phyloP scores from a whole-genome alignment of 768 basidiomycete genomes.

The Hortiboletus flavorubellus region DNA sequence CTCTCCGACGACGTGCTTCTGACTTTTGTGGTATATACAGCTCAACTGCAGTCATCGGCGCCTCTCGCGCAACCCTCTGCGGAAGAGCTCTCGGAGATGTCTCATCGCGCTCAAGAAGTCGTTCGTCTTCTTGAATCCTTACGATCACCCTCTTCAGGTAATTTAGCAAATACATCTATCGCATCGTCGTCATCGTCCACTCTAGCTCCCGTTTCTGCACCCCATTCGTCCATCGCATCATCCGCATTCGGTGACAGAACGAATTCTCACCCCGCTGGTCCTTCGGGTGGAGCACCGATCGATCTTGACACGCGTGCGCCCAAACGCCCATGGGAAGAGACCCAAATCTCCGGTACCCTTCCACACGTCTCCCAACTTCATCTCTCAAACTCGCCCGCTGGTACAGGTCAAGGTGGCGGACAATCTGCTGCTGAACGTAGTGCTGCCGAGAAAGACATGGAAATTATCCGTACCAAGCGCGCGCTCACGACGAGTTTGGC shows the following conservation, averaged over 20 bases:
- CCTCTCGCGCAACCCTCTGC: conserved; percentile 51
- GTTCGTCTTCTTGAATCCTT: conserved; percentile 59
- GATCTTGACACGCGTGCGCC: conserved; percentile 48
- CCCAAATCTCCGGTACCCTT: conserved; percentile 16
- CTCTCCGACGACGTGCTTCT: not conserved
- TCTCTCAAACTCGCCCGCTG: conserved; percentile 15
- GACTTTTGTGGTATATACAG: conserved; percentile 13
- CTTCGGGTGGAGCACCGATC: conserved; percentile 20
- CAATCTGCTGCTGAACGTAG: conserved; percentile 44
- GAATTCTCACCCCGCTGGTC: conserved; percentile 29
- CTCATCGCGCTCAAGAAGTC: conserved; percentile 59
- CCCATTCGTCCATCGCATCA: conserved; percentile 19
- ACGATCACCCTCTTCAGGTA: conserved; percentile 20
- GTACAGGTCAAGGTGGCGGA: conserved; percentile 13
- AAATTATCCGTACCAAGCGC: conserved; percentile 76
- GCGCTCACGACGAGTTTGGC: conserved; percentile 65
- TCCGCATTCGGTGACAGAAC: conserved; percentile 20
- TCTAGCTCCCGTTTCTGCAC: conserved; percentile 1
- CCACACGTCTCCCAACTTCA: conserved; percentile 26
- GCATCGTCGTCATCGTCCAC: conserved; percentile 13
- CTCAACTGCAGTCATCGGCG: conserved; percentile 39
- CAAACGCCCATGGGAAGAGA: conserved; percentile 79
- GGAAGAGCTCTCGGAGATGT: conserved; percentile 67
- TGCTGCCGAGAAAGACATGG: conserved; percentile 82
- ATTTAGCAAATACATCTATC: conserved; percentile 14